Evolutionary conservation across 768 basidiomycete genomes (phyloP), one percentile per base, ranked within the genome.

Genomic region (Lyophyllum atratum): DNA sequence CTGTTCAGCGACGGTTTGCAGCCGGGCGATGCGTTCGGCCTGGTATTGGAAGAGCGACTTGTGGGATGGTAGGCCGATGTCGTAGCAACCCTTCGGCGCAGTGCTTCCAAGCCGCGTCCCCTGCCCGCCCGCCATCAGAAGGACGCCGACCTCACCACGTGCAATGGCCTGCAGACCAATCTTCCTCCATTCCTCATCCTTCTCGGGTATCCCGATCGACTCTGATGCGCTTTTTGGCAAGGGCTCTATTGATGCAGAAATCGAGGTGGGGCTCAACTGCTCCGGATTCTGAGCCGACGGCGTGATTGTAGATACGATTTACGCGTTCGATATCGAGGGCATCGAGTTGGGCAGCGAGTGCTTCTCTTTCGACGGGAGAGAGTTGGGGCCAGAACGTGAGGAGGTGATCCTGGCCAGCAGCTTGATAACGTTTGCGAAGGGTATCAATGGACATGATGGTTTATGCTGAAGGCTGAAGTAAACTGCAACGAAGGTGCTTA

Each of bases 41-140:
- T 99, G 97, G 63, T 92, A 90, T 65, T 97, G 94, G 80, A 99
- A 98, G 53, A 99, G 86, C 12, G 89, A 85, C 74, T 95, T 96
- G 75, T 92, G 88, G 22, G 92, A 94, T 11, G 95, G 92, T 31
- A 99, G 80, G 14, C 90, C 92, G 63, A 99, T 98, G 70, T 98
- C 95, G 74, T 98, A 98, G 78, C 95, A 97, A 4, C 97, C 97
- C 70, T 99, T 99, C 21, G 97, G 97, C 5, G 90, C 90, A 28
- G 82, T 84, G 67, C 92, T 94, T 28, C 97, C 97, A 42, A 99
- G 76, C 54, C 97, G 82, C 19, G 95, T 97, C 14, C 97, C 97
- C 75, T 99, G 97, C 1, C 97, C 97, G 39, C 97, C 97, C 8
- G 97, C 97, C 91, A 99, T 93, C 64, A 99, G 83, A 45, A 99